Percentiles rank a stretch among this genome's conserved stretches.
Evolutionary conservation across 2,329 filamentous ascomycete species (phyloP).

Genomic region (Fusarium kyushuense): DNA sequence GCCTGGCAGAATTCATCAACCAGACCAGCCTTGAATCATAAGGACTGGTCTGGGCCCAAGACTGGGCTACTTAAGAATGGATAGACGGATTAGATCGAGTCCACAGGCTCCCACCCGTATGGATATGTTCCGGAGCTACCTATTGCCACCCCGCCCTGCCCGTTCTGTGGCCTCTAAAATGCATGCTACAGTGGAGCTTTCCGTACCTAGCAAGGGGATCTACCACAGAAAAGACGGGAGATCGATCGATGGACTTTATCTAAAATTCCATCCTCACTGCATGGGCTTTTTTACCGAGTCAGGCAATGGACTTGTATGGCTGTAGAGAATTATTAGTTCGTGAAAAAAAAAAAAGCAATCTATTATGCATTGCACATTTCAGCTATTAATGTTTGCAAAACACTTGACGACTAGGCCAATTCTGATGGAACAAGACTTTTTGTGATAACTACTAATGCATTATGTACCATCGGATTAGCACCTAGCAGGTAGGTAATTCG

Average conservation of each 20-base stretch:
- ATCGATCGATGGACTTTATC: slow-evolving; percentile 23
- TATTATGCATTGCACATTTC: not conserved
- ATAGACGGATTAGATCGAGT: slow-evolving; percentile 3
- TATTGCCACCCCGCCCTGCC: slow-evolving; percentile 16
- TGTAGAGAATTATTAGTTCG: not conserved
- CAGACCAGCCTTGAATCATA: slow-evolving; percentile 5
- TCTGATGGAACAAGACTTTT: not conserved
- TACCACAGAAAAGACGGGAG: slow-evolving; percentile 8
- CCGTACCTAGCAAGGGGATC: slow-evolving; percentile 15
- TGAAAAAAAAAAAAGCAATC: not conserved
- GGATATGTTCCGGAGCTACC: slow-evolving; percentile 7
- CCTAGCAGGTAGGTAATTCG: too few species aligned
- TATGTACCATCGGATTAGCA: too few species aligned
- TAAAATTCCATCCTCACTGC: slow-evolving; percentile 9
- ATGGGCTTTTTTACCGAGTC: slow-evolving; percentile 7
- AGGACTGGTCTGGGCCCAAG: not conserved
- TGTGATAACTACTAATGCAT: not conserved
- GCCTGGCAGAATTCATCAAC: slow-evolving; percentile 8
- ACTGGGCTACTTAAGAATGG: slow-evolving; percentile 11
- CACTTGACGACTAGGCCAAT: not conserved
- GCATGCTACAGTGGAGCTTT: slow-evolving; percentile 13
- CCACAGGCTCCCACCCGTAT: not conserved
- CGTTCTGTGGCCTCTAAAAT: not conserved
- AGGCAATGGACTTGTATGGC: not conserved
- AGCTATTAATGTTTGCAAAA: not conserved